Conservation (phyloP, 2,329 filamentous ascomycete genomes). For the Xylariaceae sp. region DNA sequence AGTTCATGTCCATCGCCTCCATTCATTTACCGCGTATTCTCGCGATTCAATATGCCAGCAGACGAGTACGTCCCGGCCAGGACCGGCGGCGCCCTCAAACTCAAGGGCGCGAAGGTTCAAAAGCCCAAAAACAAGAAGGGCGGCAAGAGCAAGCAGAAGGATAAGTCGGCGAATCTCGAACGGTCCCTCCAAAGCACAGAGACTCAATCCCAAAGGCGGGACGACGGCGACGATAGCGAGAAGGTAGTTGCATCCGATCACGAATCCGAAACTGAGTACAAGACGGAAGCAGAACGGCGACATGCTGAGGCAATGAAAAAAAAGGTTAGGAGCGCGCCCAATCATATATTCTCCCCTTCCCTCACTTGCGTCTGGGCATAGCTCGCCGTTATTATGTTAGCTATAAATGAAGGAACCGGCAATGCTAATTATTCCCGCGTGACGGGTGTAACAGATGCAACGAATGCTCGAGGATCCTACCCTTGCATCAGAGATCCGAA, state of each 20-base stretch:
- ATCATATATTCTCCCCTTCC: background rate
- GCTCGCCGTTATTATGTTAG: background rate
- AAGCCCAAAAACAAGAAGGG: conserved; percentile 61
- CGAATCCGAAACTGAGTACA: conserved; percentile 41
- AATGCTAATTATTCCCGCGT: conserved; percentile 8
- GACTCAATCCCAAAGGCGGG: conserved; percentile 23
- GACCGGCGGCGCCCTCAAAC: conserved; percentile 71
- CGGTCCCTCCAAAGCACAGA: conserved; percentile 42
- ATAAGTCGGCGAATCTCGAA: conserved; percentile 38
- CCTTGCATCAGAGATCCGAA: conserved; percentile 70
- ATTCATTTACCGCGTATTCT: background rate
- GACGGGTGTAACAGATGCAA: conserved; percentile 56
- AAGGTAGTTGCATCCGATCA: conserved; percentile 29
- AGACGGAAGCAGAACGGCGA: conserved; percentile 79
- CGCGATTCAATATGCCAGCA: conserved; percentile 53
- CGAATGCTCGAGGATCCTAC: conserved; percentile 64
- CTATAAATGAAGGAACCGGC: conserved; percentile 11
- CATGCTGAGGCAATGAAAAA: conserved; percentile 79
- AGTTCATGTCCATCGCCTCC: background rate
- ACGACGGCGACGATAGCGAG: conserved; percentile 28
- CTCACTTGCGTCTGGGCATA: background rate
- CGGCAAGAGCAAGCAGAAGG: conserved; percentile 41
- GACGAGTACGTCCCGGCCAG: conserved; percentile 67
- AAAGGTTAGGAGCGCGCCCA: conserved; percentile 48
- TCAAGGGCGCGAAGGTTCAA: conserved; percentile 70